Evolutionary conservation across 129 eudicot genomes (phyloP).

Genomic region (Tagetes erecta): DNA sequence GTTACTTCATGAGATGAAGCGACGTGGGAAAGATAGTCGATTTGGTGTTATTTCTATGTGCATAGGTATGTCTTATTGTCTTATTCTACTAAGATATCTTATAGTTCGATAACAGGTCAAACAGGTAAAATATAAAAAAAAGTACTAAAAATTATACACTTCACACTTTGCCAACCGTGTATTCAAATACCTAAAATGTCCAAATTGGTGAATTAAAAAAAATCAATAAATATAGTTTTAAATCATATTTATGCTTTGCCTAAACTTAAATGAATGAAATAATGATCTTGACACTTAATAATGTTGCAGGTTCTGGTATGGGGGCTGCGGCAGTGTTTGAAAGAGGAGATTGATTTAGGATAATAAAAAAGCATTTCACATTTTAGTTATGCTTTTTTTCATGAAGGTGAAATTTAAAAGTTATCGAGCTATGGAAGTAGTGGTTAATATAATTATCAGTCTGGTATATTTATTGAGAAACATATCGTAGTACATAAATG

Average conservation of each 20-base stretch:
- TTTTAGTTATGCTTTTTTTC: neutral
- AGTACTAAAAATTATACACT: neutral
- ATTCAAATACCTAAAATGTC: neutral
- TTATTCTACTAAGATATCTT: constrained; percentile 12
- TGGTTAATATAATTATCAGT: neutral
- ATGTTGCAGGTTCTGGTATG: constrained; percentile 65
- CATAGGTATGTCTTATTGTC: constrained; percentile 43
- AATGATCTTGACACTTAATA: neutral
- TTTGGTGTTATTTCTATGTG: constrained; percentile 79
- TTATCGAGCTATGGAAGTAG: constrained; percentile 1
- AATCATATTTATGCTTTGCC: neutral
- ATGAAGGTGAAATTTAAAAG: neutral
- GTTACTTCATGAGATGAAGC: constrained; percentile 71
- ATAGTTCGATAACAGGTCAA: neutral
- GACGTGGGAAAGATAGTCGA: constrained; percentile 62
- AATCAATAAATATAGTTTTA: neutral
- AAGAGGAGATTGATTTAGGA: constrained; percentile 43
- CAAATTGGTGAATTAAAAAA: neutral
- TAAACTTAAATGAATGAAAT: neutral
- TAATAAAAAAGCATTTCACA: neutral
- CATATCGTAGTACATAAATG: constrained; percentile 19
- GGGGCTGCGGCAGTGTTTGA: constrained; percentile 85
- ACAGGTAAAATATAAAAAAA: neutral
- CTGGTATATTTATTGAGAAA: neutral
- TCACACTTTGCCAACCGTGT: neutral